Base-by-base conservation (phyloP, 345 rosid species). In the Combretum micranthum region DNA sequence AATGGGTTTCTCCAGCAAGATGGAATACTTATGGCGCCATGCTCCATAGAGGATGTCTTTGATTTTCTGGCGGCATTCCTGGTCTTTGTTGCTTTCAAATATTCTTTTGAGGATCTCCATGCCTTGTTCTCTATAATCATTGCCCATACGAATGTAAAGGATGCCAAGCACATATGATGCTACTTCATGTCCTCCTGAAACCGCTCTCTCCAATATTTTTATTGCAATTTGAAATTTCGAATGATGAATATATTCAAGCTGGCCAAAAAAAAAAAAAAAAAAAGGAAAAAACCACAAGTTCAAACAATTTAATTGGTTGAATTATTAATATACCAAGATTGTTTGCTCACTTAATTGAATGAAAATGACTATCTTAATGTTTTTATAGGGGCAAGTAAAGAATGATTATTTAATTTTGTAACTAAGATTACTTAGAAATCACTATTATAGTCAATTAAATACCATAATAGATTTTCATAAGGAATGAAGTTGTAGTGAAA, bases 91-190 rank as follows among this genome's bases (percentile, higher is more conserved):
- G 1, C 16, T 9, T 15, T 13, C 46, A 15, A 37, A 26, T 9
- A 44, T 66, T 9, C 12, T 3, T 9, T 19, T 13, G 13, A 67
- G 45, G n/a, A 49, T 43, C 32, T 22, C 21, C 20, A 39, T 20
- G n/a, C 57, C 72, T 6, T 54, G 9, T 50, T 42, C 44, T 37
- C 43, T 32, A 2, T 20, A 17, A 20, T 19, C 46, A 17, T 56
- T 42, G 17, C 45, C 48, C 39, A 15, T 44, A 47, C 57, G 45
- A 1, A 61, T 14, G 1, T 50, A 46, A 12, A 61, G 50, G 9
- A 61, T 52, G 2, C 53, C 66, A 18, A 67, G 66, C 1, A 50
- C 17, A 17, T 67, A 67, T 12, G 57, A 42, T 19, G 72, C 72
- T 51, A 48, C 62, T 0, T 18, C 20, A 20, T 67, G 62, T 37